A percentile compares a stretch with the other conserved stretches of the same genome.
These are phyloP conservation scores for Geotrichum bryndzae DNA, from an alignment of 1,139 yeast genomes.

Conservation along the genomic window DNA sequence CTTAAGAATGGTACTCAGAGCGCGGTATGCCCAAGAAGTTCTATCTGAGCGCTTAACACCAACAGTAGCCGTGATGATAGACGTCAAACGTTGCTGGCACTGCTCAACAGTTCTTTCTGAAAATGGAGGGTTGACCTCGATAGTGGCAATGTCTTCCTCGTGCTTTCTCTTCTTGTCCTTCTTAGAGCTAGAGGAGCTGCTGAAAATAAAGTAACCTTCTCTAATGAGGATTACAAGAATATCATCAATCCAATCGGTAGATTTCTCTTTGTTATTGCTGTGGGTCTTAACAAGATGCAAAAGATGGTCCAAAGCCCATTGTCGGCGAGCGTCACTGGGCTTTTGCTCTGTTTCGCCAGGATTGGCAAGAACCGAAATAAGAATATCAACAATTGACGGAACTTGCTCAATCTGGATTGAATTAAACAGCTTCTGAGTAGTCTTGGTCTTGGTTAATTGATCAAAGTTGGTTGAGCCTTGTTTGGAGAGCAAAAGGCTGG, in stretches of 20 bases:
- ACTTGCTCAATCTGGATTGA: slow-evolving; percentile 30
- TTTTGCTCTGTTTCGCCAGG: slow-evolving; percentile 32
- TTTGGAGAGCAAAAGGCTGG: slow-evolving; percentile 45
- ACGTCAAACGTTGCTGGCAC: slow-evolving; percentile 52
- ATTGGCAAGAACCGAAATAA: slow-evolving; percentile 30
- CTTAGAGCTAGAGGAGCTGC: slow-evolving; percentile 5
- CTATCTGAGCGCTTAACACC: slow-evolving; percentile 41
- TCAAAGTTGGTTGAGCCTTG: slow-evolving; percentile 71
- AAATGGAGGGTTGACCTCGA: slow-evolving; percentile 19
- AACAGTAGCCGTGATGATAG: slow-evolving; percentile 47
- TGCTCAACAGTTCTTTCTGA: slow-evolving; percentile 22
- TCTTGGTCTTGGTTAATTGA: slow-evolving; percentile 65
- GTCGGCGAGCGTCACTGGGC: slow-evolving; percentile 44
- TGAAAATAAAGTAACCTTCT: slow-evolving; percentile 48
- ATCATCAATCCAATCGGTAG: slow-evolving; percentile 42
- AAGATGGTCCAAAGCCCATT: slow-evolving; percentile 65
- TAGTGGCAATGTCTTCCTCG: slow-evolving; percentile 1
- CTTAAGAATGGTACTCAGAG: slow-evolving; percentile 21
- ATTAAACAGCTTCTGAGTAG: slow-evolving; percentile 49
- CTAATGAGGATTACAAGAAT: slow-evolving; percentile 48
- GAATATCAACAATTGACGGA: slow-evolving; percentile 31
- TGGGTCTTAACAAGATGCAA: slow-evolving; percentile 43
- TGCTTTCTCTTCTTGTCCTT: slow-evolving; percentile 19
- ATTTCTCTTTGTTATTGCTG: slow-evolving; percentile 18
- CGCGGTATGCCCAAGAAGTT: slow-evolving; percentile 53